These are phyloP conservation scores for Litchi chinensis DNA, from an alignment of 345 rosid genomes.

Conservation along the genomic window DNA sequence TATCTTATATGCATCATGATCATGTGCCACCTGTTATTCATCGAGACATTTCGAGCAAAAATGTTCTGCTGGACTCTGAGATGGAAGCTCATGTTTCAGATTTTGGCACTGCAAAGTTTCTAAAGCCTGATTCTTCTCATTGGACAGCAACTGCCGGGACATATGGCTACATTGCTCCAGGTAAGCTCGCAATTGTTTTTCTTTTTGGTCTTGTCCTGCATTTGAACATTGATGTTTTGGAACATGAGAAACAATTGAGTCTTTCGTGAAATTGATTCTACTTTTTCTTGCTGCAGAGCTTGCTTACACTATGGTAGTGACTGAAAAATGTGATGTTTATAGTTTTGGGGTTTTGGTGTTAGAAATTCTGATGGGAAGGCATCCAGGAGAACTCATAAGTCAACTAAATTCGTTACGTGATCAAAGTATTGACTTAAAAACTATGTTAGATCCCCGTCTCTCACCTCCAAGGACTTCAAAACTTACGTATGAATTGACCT, in stretches of 20 bases:
- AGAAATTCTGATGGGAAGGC: not conserved
- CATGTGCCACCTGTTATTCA: constrained; percentile 18
- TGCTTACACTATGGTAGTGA: not conserved
- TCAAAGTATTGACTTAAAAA: constrained; percentile 14
- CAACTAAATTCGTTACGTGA: constrained; percentile 6
- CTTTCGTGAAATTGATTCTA: not conserved
- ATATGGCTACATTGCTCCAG: not conserved
- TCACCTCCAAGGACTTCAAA: not conserved
- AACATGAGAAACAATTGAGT: not conserved
- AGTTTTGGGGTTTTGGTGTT: not conserved
- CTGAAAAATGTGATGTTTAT: not conserved
- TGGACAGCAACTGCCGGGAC: not conserved
- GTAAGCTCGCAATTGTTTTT: not conserved
- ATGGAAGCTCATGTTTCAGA: constrained; percentile 22
- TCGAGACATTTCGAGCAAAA: constrained; percentile 17
- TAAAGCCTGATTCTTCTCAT: not conserved
- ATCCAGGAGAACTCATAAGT: not conserved
- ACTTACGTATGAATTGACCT: constrained; percentile 2
- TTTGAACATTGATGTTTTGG: not conserved
- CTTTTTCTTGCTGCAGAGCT: not conserved
- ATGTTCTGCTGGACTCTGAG: constrained; percentile 23
- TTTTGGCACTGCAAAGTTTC: not conserved
- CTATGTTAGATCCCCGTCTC: constrained; percentile 17
- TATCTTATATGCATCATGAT: not conserved
- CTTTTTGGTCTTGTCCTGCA: too few relatives aligned